phyloP scores from a whole-genome alignment of 176 grass and related monocot species.

The Hordeum marinum region DNA sequence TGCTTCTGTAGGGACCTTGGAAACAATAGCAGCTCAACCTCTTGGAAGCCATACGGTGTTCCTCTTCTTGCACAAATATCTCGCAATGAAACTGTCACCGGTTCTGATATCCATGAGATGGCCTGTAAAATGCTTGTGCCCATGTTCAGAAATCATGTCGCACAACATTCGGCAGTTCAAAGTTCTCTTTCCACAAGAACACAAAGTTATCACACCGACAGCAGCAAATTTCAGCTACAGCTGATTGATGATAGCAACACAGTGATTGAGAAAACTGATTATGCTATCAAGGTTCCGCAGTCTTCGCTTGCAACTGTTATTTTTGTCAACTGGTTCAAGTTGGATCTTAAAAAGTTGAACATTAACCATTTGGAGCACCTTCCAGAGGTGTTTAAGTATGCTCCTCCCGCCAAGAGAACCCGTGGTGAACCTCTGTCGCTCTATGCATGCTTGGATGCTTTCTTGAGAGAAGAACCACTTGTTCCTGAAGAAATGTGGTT shows the following conservation, averaged over 20 bases:
- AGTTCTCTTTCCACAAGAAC: conserved; percentile 47
- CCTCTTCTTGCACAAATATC: conserved; percentile 79
- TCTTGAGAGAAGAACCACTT: conserved; percentile 95
- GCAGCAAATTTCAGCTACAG: conserved; percentile 43
- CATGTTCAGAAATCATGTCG: conserved; percentile 58
- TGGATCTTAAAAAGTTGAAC: conserved; percentile 66
- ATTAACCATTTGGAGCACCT: conserved; percentile 62
- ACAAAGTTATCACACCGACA: conserved; percentile 39
- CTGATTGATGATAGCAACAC: conserved; percentile 76
- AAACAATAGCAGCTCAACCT: conserved; percentile 37
- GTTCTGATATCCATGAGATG: conserved; percentile 65
- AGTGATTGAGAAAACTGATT: conserved; percentile 49
- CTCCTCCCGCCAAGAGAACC: conserved; percentile 87
- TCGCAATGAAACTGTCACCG: conserved; percentile 60
- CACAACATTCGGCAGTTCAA: conserved; percentile 29
- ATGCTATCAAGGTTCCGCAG: conserved; percentile 48
- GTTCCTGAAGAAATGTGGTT: conserved; percentile 99
- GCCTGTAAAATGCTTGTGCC: conserved; percentile 65
- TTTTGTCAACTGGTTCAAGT: conserved; percentile 86
- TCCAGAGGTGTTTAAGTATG: conserved; percentile 90
- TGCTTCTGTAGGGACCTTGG: conserved; percentile 54
- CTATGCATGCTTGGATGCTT: conserved; percentile 97
- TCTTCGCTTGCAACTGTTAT: conserved; percentile 52
- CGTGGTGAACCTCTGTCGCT: conserved; percentile 94
- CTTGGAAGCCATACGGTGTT: conserved; percentile 80